Percentiles rank a stretch among this genome's conserved stretches.
Evolutionary conservation across 345 rosid genomes (phyloP).

Genomic region (Rhodomyrtus tomentosa): DNA sequence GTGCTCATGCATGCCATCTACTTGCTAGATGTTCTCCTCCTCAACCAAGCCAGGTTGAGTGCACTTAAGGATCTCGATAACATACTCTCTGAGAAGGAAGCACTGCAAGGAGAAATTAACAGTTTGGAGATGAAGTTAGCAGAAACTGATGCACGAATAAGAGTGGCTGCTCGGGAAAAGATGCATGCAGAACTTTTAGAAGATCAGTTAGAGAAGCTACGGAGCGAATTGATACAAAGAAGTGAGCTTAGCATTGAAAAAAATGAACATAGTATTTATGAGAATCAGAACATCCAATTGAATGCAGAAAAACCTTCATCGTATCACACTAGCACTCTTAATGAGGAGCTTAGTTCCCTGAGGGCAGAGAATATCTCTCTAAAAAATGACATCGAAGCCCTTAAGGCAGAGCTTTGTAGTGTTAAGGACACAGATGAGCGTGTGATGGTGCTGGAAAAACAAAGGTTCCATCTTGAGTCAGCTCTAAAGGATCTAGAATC

Average conservation of each 20-base stretch:
- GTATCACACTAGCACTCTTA: slow-evolving; percentile 25
- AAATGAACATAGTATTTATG: slow-evolving; percentile 6
- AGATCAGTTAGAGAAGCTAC: slow-evolving; percentile 59
- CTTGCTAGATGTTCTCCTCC: slow-evolving; percentile 66
- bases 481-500: slow-evolving; percentile 65
- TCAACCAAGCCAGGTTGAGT: slow-evolving; percentile 68
- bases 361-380: slow-evolving; percentile 55
- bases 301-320: slow-evolving; percentile 15
- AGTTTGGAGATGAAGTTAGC: slow-evolving; percentile 59
- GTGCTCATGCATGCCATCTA: neutral
- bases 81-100: slow-evolving; percentile 64
- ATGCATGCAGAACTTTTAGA: slow-evolving; percentile 57
- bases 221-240: slow-evolving; percentile 35
- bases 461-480: slow-evolving; percentile 45
- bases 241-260: slow-evolving; percentile 6
- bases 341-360: slow-evolving; percentile 51
- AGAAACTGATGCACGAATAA: slow-evolving; percentile 83
- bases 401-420: slow-evolving; percentile 38
- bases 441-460: slow-evolving; percentile 52
- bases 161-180: slow-evolving; percentile 70
- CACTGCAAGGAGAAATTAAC: slow-evolving; percentile 64
- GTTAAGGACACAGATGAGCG: slow-evolving; percentile 57
- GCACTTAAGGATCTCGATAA: slow-evolving; percentile 64
- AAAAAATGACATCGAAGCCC: slow-evolving; percentile 53
- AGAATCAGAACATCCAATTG: slow-evolving; percentile 5